Conservation (phyloP, 139 green algal genomes). For the Ulvella scutata region DNA sequence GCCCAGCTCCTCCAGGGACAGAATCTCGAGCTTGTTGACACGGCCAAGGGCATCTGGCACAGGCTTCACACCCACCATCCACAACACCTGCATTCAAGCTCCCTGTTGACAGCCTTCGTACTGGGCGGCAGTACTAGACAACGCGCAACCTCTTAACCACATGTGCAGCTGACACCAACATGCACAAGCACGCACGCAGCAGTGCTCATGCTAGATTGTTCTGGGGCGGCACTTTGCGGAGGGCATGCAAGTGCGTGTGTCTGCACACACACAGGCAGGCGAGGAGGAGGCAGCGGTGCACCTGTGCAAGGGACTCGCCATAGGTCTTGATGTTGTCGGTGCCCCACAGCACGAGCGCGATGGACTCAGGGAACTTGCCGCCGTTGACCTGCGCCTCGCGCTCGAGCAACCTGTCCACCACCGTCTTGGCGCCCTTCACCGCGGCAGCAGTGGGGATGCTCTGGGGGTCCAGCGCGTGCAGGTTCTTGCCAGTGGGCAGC, state of each 20-base stretch:
- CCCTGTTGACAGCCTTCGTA: too few species aligned
- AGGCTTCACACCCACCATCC: conserved; percentile 87
- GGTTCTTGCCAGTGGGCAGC: conserved; percentile 98
- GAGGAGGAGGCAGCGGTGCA: too few species aligned
- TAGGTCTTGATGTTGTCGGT: conserved; percentile 99
- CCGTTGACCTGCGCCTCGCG: conserved; percentile 72
- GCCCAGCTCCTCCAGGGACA: conserved; percentile 92
- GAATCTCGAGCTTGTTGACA: conserved; percentile 99
- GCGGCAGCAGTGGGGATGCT: conserved; percentile 78
- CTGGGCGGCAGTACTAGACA: too few species aligned
- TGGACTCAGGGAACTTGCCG: conserved; percentile 88
- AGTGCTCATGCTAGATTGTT: too few species aligned
- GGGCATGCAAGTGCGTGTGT: too few species aligned
- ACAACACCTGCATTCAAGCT: conserved; percentile 76
- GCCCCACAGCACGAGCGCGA: conserved; percentile 96
- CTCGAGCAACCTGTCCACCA: conserved; percentile 91
- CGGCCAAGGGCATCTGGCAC: conserved; percentile 88
- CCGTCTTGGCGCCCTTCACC: conserved; percentile 62
- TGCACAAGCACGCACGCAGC: too few species aligned
- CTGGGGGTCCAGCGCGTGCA: conserved; percentile 97
- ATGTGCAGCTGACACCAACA: too few species aligned
- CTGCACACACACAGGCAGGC: too few species aligned
- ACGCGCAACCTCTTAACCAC: too few species aligned
- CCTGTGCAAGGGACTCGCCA: conserved; percentile 87
- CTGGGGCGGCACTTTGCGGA: too few species aligned